A percentile compares a stretch with the other conserved stretches of the same genome.
Conservation (phyloP, 1,284 basidiomycete genomes). For the Ceratorhiza oryzae-sativae region DNA sequence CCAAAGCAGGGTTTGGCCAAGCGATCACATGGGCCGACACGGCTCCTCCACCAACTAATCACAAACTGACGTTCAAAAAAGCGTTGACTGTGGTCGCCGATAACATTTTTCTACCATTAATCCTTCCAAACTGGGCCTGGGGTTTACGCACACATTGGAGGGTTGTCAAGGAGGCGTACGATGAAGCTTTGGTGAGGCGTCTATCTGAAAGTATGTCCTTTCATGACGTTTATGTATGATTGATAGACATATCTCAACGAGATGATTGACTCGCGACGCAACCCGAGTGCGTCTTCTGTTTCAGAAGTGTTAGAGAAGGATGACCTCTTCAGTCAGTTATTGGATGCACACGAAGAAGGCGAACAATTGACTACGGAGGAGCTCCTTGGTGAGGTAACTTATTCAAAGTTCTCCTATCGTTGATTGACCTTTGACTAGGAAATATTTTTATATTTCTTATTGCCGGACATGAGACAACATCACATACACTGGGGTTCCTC, state of each 20-base stretch:
- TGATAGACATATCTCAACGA: constrained; percentile 17
- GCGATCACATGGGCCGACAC: constrained; percentile 32
- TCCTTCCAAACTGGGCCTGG: constrained; percentile 28
- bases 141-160: neutral
- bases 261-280: constrained; percentile 10
- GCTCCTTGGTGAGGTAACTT: constrained; percentile 16
- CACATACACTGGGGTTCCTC: constrained; percentile 28
- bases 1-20: constrained; percentile 41
- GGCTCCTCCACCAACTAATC: constrained; percentile 40
- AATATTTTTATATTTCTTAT: constrained; percentile 36
- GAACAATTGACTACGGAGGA: constrained; percentile 9
- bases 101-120: constrained; percentile 39
- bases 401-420: neutral
- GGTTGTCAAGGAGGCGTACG: neutral
- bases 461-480: constrained; percentile 41
- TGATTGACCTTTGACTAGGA: neutral
- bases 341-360: neutral
- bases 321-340: constrained; percentile 45
- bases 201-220: neutral
- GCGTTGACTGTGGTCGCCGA: neutral
- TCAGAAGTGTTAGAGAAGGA: neutral
- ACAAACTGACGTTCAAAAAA: constrained; percentile 35
- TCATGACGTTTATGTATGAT: neutral
- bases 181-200: constrained; percentile 11
- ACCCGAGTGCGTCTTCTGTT: neutral